Evolutionary conservation across 2,329 filamentous ascomycete species (phyloP).

Genomic region (Colletotrichum endophyticum): DNA sequence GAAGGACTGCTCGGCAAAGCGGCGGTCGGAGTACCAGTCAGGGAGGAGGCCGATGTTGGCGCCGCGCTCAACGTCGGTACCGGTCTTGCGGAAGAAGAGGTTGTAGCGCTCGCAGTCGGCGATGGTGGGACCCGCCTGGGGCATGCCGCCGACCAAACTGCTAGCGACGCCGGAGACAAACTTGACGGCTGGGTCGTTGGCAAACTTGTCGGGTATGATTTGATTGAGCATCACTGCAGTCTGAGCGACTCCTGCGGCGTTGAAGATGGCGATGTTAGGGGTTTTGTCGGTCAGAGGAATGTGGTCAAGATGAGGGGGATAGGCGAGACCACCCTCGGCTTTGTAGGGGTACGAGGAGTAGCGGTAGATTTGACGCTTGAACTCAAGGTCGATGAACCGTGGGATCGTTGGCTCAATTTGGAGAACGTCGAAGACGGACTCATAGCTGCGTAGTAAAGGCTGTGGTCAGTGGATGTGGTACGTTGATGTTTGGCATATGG

Average conservation of each 20-base stretch:
- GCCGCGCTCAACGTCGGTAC: conserved; percentile 37
- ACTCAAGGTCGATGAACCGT: conserved; percentile 29
- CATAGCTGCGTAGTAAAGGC: conserved; percentile 26
- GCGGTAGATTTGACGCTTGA: conserved; percentile 34
- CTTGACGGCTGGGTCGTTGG: conserved; percentile 31
- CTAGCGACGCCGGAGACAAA: conserved; percentile 31
- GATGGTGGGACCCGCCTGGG: conserved; percentile 33
- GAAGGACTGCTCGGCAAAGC: conserved; percentile 50
- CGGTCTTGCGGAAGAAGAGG: conserved; percentile 35
- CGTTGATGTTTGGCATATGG: accelerated
- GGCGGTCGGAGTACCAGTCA: conserved; percentile 28
- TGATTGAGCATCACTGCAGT: conserved; percentile 34
- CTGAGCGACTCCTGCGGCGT: conserved; percentile 31
- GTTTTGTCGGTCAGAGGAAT: conserved; percentile 31
- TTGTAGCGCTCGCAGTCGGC: conserved; percentile 36
- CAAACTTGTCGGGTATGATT: conserved; percentile 34
- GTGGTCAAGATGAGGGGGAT: conserved; percentile 34
- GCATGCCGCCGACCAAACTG: conserved; percentile 27
- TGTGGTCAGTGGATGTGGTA: not conserved
- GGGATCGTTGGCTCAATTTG: conserved; percentile 37
- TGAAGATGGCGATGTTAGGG: conserved; percentile 33
- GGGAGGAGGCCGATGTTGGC: conserved; percentile 35
- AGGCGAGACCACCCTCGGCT: conserved; percentile 30
- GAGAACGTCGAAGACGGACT: conserved; percentile 37
- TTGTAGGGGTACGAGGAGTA: conserved; percentile 26